phyloP scores from a whole-genome alignment of 2,329 filamentous ascomycete genomes.

The Beauveria australis region DNA sequence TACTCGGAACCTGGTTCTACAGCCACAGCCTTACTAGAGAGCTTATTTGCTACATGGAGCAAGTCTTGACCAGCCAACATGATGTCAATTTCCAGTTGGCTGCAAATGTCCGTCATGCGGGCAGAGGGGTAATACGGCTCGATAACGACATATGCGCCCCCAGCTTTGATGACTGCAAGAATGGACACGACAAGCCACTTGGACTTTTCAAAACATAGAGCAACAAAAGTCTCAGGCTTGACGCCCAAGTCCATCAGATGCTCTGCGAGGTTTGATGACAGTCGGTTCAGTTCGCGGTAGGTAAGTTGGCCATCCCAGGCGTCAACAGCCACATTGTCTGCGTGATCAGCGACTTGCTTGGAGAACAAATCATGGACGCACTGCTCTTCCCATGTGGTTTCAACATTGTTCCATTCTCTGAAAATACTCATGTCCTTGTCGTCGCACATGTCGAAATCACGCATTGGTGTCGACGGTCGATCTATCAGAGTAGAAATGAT shows the following conservation, averaged over 20 bases:
- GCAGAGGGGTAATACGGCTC: neutral
- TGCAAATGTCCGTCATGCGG: neutral
- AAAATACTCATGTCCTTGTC: neutral
- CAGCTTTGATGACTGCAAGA: slow-evolving; percentile 19
- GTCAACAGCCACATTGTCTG: slow-evolving; percentile 23
- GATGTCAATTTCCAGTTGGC: neutral
- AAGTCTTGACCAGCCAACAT: neutral
- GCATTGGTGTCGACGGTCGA: neutral
- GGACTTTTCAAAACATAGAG: slow-evolving; percentile 20
- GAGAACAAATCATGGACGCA: neutral
- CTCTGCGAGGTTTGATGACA: slow-evolving; percentile 13
- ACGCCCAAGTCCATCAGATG: slow-evolving; percentile 18
- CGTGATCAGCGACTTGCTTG: neutral
- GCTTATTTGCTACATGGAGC: neutral
- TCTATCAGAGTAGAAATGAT: neutral
- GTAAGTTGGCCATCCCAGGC: slow-evolving; percentile 37
- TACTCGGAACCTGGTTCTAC: neutral
- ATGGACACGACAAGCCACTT: slow-evolving; percentile 18
- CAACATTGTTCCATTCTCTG: neutral
- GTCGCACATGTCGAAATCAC: neutral
- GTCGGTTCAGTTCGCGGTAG: slow-evolving; percentile 27
- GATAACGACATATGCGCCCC: slow-evolving; percentile 13
- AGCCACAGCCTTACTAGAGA: neutral
- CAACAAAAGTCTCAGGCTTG: slow-evolving; percentile 16
- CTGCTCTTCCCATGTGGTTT: neutral